Conservation (phyloP, 768 basidiomycete genomes). For the Termitomyces titanicus region DNA sequence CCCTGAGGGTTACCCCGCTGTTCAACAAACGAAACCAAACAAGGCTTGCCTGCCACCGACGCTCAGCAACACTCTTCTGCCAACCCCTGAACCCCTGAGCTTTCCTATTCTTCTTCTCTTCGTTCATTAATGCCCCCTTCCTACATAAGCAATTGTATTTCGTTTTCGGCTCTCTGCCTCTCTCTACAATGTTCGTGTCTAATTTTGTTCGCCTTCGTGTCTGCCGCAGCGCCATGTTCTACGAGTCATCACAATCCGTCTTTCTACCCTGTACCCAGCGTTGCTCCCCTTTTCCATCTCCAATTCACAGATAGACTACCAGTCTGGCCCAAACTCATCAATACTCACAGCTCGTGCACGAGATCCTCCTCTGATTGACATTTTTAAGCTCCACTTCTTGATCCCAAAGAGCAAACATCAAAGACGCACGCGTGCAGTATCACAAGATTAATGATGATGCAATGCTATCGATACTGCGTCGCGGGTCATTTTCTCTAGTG, state of each 20-base stretch:
- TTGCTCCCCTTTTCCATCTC: neutral
- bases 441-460: neutral
- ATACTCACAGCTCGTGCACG: neutral
- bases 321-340: too few species aligned
- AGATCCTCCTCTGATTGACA: neutral
- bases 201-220: too few species aligned
- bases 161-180: neutral
- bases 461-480: neutral
- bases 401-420: neutral
- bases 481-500: neutral
- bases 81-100: neutral
- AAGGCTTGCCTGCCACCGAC: neutral
- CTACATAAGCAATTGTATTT: neutral
- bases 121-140: neutral
- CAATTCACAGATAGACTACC: too few species aligned
- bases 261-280: neutral
- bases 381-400: neutral
- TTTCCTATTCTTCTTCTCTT: neutral
- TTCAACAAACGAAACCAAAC: conserved; percentile 9
- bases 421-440: neutral
- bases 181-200: neutral
- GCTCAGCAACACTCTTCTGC: neutral
- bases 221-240: too few species aligned
- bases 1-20: neutral
- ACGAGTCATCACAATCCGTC: neutral